A percentile compares a stretch with the other conserved stretches of the same genome.
Evolutionary conservation across 768 basidiomycete genomes (phyloP).

Genomic region (Lactarius tabidus): DNA sequence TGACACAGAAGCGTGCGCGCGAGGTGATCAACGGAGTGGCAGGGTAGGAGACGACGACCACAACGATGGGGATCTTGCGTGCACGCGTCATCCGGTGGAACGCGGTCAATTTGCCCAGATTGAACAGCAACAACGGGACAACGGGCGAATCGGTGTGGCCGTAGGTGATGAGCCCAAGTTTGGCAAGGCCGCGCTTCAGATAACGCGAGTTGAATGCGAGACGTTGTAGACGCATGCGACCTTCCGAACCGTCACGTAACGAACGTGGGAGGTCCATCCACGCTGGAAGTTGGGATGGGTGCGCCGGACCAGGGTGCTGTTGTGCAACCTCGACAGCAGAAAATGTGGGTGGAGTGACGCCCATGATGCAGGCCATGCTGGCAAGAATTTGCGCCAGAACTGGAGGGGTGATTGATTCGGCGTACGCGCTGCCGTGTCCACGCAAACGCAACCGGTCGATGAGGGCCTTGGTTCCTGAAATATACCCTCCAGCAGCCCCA

Average conservation of each 20-base stretch:
- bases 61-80: slow-evolving; percentile 73
- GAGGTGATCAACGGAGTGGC: slow-evolving; percentile 86
- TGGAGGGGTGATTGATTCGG: slow-evolving; percentile 86
- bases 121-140: slow-evolving; percentile 87
- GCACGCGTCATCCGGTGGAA: slow-evolving; percentile 86
- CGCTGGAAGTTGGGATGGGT: slow-evolving; percentile 56
- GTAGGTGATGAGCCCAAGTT: slow-evolving; percentile 95
- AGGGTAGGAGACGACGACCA: slow-evolving; percentile 88
- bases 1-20: slow-evolving; percentile 91
- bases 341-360: slow-evolving; percentile 44
- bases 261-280: slow-evolving; percentile 75
- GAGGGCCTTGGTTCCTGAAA: slow-evolving; percentile 75
- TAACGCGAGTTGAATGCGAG: slow-evolving; percentile 96
- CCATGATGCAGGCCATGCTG: slow-evolving; percentile 97
- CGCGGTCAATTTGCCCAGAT: slow-evolving; percentile 89
- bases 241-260: slow-evolving; percentile 81
- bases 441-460: slow-evolving; percentile 78
- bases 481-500: slow-evolving; percentile 92
- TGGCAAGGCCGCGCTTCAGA: slow-evolving; percentile 77
- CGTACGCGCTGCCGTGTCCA: slow-evolving; percentile 80
- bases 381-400: slow-evolving; percentile 89
- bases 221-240: slow-evolving; percentile 73
- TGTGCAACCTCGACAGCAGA: slow-evolving; percentile 29
- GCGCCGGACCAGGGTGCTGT: slow-evolving; percentile 71
- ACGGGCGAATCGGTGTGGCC: slow-evolving; percentile 90